Base-by-base conservation (phyloP, 2,329 filamentous ascomycete genomes). In the Phoma sp. region DNA sequence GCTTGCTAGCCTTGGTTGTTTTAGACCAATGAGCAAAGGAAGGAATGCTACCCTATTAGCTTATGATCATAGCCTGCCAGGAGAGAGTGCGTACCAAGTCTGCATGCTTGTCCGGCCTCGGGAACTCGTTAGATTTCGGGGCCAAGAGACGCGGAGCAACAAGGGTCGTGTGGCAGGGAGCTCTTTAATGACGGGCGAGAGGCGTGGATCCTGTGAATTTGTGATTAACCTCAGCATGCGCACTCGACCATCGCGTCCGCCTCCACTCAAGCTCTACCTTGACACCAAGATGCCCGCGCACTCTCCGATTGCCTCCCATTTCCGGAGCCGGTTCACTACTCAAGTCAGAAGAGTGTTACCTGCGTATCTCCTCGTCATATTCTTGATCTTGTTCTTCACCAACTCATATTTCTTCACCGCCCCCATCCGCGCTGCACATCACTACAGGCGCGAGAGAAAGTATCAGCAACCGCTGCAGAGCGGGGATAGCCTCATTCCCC, bases 401-500 rank as follows among this genome's bases (percentile, higher is more conserved):
- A 72, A 74, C 44, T 58, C 67, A 8, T 60, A 71, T 43, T 68
- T 73, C 63, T 69, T 74, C 46, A 71, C 69, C 4, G 62, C 69
- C 12, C 71, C 72, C 1, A 64, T 75, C 32, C 67, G 71, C 36
- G 70, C 70, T 29, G 71, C 71, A 25, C 63, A 67, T 50, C 70
- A 59, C 41, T 72, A 73, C 53, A 71, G 69, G 41, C 64, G 72
- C 27, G 72, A 74, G 37, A 61, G 72, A 45, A 71, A 62, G 40
- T 74, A 75, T 36, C 72, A 75, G 33, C 60, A 73, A 39, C 70
- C 70, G 17, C 50, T 71, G 13, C 68, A 73, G 41, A 22, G 57
- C 5, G 47, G 65, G 25, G 61, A 56, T 38, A 57, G 59, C 55
- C 46, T 69, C 49, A 63, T 91, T 86, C 64, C 88, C 82, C 6